Evolutionary conservation across 495 filamentous ascomycete genomes (phyloP).

Genomic region (Rhypophila decipiens): DNA sequence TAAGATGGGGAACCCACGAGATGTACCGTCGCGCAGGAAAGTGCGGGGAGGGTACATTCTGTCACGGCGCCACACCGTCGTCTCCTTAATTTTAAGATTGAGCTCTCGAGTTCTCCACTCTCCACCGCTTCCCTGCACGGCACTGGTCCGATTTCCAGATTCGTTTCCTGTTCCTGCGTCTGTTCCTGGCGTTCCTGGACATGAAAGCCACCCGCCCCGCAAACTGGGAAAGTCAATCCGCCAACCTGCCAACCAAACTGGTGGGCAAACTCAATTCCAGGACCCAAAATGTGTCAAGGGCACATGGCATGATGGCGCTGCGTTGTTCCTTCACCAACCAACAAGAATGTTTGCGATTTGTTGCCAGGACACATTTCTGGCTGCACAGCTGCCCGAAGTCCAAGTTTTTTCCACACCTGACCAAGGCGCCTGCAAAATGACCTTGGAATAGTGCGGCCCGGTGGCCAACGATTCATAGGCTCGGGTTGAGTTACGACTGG

Average conservation of each 20-base stretch:
- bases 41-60: constrained; percentile 12
- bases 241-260: not conserved
- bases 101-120: no score
- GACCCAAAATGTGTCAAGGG: not conserved
- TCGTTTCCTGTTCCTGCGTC: not conserved
- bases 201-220: not conserved
- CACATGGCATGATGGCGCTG: not conserved
- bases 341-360: no score
- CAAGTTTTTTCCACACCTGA: not conserved
- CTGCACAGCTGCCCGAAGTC: not conserved
- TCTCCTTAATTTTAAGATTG: constrained; percentile 29
- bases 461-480: not conserved
- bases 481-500: not conserved
- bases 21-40: constrained; percentile 10
- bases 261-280: not conserved
- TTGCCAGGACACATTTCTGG: not conserved
- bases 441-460: not conserved
- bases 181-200: not conserved
- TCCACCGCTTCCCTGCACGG: not conserved
- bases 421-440: not conserved
- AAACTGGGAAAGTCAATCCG: not conserved
- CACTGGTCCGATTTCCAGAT: no score
- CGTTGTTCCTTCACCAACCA: no score
- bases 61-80: constrained; percentile 6
- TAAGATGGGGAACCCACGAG: constrained; percentile 1